Conservation (phyloP, 306 rosid species). For the Datisca glomerata region DNA sequence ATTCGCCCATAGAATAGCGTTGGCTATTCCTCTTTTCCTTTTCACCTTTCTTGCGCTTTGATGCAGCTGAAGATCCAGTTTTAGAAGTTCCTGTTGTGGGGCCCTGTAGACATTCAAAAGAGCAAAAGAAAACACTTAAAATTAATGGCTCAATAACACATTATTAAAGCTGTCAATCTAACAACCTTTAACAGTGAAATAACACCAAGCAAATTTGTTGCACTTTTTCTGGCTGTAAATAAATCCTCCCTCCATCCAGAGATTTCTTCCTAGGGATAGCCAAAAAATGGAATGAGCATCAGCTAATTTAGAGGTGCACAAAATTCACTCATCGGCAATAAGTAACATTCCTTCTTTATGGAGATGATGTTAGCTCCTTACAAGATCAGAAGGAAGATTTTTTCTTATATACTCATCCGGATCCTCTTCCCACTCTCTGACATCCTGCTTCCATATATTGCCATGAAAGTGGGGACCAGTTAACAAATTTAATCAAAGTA, state of each 20-base stretch:
- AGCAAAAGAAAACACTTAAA: slow-evolving; percentile 17
- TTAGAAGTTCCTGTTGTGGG: slow-evolving; percentile 37
- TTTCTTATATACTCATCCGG: slow-evolving; percentile 74
- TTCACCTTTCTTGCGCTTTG: slow-evolving; percentile 76
- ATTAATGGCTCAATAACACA: slow-evolving; percentile 7
- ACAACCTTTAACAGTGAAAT: slow-evolving; percentile 73
- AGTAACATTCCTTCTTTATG: too few species aligned
- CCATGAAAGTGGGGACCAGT: slow-evolving; percentile 7
- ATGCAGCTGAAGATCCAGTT: slow-evolving; percentile 31
- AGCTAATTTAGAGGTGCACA: too few species aligned
- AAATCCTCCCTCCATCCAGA: slow-evolving; percentile 89
- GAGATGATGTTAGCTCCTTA: too few species aligned
- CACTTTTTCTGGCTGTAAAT: slow-evolving; percentile 86
- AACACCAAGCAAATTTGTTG: slow-evolving; percentile 72
- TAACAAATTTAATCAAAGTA: slow-evolving; percentile 7
- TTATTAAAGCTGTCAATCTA: slow-evolving; percentile 7
- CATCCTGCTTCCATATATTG: slow-evolving; percentile 40
- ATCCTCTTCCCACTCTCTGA: slow-evolving; percentile 87
- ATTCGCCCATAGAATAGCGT: slow-evolving; percentile 58
- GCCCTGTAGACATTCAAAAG: slow-evolving; percentile 41
- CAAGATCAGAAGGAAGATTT: slow-evolving; percentile 90
- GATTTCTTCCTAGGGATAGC: slow-evolving; percentile 51
- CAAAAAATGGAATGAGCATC: slow-evolving; percentile 3
- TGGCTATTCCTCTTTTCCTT: slow-evolving; percentile 37
- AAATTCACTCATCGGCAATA: too few species aligned